phyloP scores from a whole-genome alignment of 176 grass and related monocot genomes.

The Triticum aestivum region DNA sequence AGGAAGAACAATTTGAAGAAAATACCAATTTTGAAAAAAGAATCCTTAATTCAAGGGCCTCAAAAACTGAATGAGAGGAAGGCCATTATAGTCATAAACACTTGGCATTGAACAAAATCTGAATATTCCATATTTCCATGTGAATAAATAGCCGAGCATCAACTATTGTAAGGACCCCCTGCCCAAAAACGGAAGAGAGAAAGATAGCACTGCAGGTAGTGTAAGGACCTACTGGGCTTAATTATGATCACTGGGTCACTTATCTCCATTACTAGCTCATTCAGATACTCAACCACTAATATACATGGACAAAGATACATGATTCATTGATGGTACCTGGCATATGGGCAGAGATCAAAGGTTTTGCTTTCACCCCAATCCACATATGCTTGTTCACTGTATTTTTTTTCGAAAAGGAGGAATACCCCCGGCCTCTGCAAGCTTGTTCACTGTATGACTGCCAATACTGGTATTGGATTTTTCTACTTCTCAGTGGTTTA shows the following conservation, averaged over 20 bases:
- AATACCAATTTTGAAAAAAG: not conserved
- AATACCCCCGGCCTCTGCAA: too few relatives aligned
- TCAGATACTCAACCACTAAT: constrained; percentile 13
- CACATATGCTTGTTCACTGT: constrained; percentile 6
- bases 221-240: not conserved
- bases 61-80: not conserved
- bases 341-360: constrained; percentile 11
- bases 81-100: not conserved
- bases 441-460: not conserved
- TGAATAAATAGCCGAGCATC: constrained; percentile 1
- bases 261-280: not conserved
- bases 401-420: not conserved
- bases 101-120: not conserved
- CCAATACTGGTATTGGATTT: constrained; percentile 6
- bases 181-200: not conserved
- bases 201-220: not conserved
- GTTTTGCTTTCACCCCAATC: not conserved
- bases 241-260: not conserved
- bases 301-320: not conserved
- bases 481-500: constrained; percentile 39
- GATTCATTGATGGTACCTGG: constrained; percentile 20
- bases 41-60: not conserved
- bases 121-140: not conserved
- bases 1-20: not conserved
- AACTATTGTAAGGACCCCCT: not conserved